Evolutionary conservation across 345 rosid genomes (phyloP), one percentile per base, ranked within the genome.

Genomic region (Theobroma cacao): DNA sequence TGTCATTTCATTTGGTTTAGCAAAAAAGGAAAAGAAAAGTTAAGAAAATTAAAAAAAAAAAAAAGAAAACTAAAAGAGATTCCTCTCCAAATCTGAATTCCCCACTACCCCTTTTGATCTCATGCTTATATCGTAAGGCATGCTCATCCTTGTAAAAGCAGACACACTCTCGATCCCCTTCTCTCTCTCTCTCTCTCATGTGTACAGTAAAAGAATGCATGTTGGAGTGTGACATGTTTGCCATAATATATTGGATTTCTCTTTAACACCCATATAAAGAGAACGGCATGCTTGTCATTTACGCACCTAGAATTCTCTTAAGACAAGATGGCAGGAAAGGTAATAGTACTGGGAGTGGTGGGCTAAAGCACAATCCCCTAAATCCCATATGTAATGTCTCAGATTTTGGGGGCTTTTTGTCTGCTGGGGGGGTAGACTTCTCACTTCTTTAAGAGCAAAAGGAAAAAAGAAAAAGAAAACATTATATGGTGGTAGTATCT

Each of bases 281-380:
- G 38, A 52, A 50, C 68, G 79, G 70, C 72, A 75, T 75, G 82
- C 63, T 81, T 80, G 79, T 64, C 68, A 76, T 76, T 53, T 75
- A 38, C 18, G 22, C 36, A 48, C 48, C 22, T 20, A 13, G 9
- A 48, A 17, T 38, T 50, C 47, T 45, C 58, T 47, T 8, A 8
- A 31, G 56, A 1, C 74, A 47, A 43, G 26, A 22, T 15, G 33
- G 70, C 40, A 60, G 22, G 22, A 40, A 59, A 74, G 64, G 67
- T 24, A 38, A 55, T 20, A 72, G 58, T 47, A 22, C 22, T 40
- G 36, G 41, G 14, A 6, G 58, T 50, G 61, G 79, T 55, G 50
- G 65, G 64, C 64, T 31, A 33, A 9, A 31, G 75, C 62, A 72
- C 48, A 55, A 56, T 33, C 59, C 64, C 63, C 64, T 28, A 72